Evolutionary conservation across 2,329 filamentous ascomycete species (phyloP), one percentile per base, ranked within the genome.

Genomic region (Fusarium euwallaceae): DNA sequence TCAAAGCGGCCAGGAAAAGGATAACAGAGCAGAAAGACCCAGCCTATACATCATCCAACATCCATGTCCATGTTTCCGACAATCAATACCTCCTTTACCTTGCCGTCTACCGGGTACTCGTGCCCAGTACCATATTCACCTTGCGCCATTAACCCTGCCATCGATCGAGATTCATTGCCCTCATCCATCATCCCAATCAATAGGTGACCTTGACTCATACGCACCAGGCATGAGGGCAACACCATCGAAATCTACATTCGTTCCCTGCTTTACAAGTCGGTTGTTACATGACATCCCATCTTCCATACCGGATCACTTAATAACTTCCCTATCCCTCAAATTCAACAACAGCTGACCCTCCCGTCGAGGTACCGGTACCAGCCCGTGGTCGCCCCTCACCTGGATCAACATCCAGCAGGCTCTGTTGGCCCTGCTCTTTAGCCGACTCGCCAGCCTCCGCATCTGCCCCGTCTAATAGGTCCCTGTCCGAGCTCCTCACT

Each of bases 401-500:
- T 3, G 80, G 61, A 41, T 79, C 80, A 59, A 78, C 79, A 64
- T 84, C 83, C 39, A 85, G 76, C 34, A 84, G 77, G 69, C 78
- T 81, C 59, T 78, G 77, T 20, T 32, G 29, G n/a, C 79, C 81
- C 51, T 79, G 77, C 7, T 79, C 74, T 62, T 81, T 84, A 3
- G 74, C 72, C 29, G 74, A 78, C 29, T 84, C 89, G 14, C 89
- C 89, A 1, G 93, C 91, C 74, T 91, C 90, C 3, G 91, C 93
- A 80, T 96, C 94, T 2, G 92, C 92, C 0, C 93, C 94, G 75
- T 93, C 92, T 16, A 95, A 83, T 16, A 95, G 82, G 80, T 94
- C 93, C 63, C 91, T 86, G 81, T 95, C 93, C 59, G 89, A 88
- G 64, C 90, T 92, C 72, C 89, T 87, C 22, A 93, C 91, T 62